Evolutionary conservation across 305 asterid species (phyloP).

Genomic region (Fraxinus latifolia): DNA sequence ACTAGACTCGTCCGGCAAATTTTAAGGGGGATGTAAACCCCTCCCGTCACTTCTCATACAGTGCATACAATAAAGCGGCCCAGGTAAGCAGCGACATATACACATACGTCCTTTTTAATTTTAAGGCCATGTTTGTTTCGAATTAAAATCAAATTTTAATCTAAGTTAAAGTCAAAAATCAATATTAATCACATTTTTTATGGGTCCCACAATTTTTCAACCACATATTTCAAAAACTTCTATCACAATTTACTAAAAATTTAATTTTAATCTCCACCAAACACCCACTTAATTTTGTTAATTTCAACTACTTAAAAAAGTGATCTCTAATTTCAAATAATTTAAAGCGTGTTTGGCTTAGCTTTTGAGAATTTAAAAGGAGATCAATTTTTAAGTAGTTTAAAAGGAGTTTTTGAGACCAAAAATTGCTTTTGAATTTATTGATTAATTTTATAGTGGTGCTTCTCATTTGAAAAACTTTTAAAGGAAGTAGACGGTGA

Average conservation of each 20-base stretch:
- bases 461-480: neutral
- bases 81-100: neutral
- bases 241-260: no score
- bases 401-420: neutral
- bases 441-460: neutral
- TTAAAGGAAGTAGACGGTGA: neutral
- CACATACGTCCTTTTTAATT: neutral
- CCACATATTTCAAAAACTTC: no score
- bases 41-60: neutral
- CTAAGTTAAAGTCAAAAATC: no score
- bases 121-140: no score
- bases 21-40: neutral
- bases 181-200: no score
- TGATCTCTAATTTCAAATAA: neutral
- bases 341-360: neutral
- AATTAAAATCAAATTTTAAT: no score
- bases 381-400: neutral
- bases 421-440: neutral
- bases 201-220: no score
- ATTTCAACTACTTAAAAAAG: neutral
- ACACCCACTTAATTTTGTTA: no score
- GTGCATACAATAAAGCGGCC: neutral
- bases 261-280: no score
- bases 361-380: neutral
- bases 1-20: conserved; percentile 1